These are phyloP conservation scores for Ceratonia siliqua DNA, from an alignment of 306 rosid species.

Conservation along the genomic window DNA sequence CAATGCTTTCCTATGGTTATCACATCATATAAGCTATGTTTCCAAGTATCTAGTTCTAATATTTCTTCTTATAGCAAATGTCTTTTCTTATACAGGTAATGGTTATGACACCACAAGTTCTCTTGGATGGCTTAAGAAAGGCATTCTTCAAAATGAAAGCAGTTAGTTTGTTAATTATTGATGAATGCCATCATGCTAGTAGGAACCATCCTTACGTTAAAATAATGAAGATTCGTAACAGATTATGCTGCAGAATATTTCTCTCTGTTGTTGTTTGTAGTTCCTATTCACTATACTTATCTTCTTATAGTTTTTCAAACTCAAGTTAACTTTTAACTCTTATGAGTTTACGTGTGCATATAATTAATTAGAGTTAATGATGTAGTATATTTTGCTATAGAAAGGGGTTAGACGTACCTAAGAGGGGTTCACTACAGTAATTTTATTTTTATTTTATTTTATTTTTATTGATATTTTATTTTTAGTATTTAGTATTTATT, in stretches of 20 bases:
- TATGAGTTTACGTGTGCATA: neutral
- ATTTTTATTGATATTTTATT: too few relatives aligned
- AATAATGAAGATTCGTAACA: conserved; percentile 63
- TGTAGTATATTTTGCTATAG: too few relatives aligned
- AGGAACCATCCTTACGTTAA: conserved; percentile 68
- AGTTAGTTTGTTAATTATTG: conserved; percentile 61
- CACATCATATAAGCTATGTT: neutral
- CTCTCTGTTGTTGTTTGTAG: neutral
- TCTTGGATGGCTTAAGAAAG: conserved; percentile 64
- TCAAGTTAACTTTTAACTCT: too few relatives aligned
- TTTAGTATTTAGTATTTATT: too few relatives aligned
- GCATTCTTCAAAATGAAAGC: conserved; percentile 56
- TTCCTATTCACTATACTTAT: neutral
- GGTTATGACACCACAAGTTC: conserved; percentile 80
- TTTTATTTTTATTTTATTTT: too few relatives aligned
- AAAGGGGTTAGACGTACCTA: too few relatives aligned
- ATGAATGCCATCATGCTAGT: conserved; percentile 69
- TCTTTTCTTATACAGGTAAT: conserved; percentile 44
- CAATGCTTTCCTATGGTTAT: neutral
- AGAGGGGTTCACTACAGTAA: too few relatives aligned
- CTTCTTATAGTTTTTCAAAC: too few relatives aligned
- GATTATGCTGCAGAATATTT: neutral
- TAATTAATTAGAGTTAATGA: too few relatives aligned
- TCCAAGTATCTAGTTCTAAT: neutral
- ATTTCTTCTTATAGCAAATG: neutral